Conservation (phyloP, 768 basidiomycete genomes). For the Macrocybe gigantea region DNA sequence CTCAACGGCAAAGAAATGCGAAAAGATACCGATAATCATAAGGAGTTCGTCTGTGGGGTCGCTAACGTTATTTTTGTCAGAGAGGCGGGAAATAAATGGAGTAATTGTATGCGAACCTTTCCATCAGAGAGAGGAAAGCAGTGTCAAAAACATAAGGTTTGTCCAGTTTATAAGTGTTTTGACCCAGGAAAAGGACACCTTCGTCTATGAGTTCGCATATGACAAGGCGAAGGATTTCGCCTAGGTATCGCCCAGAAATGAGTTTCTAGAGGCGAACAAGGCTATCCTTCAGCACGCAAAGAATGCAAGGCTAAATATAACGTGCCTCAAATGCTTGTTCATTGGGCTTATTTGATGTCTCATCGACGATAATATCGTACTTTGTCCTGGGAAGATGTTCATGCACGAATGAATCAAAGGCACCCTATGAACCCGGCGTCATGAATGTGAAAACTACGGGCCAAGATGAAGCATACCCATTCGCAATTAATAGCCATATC, state of each 20-base stretch:
- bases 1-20: slow-evolving; percentile 94
- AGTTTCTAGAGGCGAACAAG: slow-evolving; percentile 57
- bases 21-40: slow-evolving; percentile 96
- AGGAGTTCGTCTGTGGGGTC: slow-evolving; percentile 96
- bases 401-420: slow-evolving; percentile 94
- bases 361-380: slow-evolving; percentile 90
- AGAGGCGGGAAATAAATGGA: neutral
- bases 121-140: slow-evolving; percentile 95
- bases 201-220: slow-evolving; percentile 95
- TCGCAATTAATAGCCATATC: slow-evolving; percentile 97
- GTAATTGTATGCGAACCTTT: slow-evolving; percentile 48
- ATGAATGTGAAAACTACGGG: neutral
- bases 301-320: neutral
- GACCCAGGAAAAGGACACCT: slow-evolving; percentile 95
- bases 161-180: slow-evolving; percentile 98
- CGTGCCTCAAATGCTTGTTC: slow-evolving; percentile 90
- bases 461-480: slow-evolving; percentile 55
- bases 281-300: neutral
- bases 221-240: slow-evolving; percentile 93
- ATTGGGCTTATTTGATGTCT: slow-evolving; percentile 91
- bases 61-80: slow-evolving; percentile 28
- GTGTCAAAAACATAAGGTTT: slow-evolving; percentile 92
- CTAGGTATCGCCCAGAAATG: slow-evolving; percentile 92
- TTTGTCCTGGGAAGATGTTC: slow-evolving; percentile 93
- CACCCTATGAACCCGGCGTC: slow-evolving; percentile 55